A percentile compares a stretch with the other conserved stretches of the same genome.
Evolutionary conservation across 495 filamentous ascomycete species (phyloP).

Genomic region (Penicillium paxilli): DNA sequence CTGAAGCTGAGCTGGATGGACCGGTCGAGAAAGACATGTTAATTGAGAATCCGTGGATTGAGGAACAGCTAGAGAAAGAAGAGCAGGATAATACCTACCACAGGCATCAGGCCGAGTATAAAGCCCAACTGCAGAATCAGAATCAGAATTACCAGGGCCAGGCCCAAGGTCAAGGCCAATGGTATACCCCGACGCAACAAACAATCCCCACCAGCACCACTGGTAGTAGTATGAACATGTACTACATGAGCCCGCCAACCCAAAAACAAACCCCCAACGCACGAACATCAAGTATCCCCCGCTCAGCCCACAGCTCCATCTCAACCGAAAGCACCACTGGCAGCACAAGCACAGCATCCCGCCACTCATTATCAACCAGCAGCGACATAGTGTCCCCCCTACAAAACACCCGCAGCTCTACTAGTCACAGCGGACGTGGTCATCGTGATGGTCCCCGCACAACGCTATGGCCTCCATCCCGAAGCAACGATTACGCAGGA

Average conservation of each 20-base stretch:
- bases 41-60: neutral
- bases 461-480: slow-evolving; percentile 31
- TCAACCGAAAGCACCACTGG: neutral
- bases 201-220: neutral
- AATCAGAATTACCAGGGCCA: no score
- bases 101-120: neutral
- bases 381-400: no score
- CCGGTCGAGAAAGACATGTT: neutral
- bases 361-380: no score
- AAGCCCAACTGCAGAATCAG: no score
- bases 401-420: neutral
- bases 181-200: neutral
- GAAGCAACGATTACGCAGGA: slow-evolving; percentile 45
- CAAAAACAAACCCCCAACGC: neutral
- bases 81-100: neutral
- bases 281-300: no score
- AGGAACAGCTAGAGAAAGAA: neutral
- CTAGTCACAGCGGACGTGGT: no score
- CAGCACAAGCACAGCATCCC: no score
- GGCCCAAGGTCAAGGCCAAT: no score
- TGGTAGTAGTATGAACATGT: no score
- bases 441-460: no score
- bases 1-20: neutral
- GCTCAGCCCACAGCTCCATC: neutral
- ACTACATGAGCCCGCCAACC: no score